Conservation (phyloP, 257 asterid species). For the Plectranthus barbatus region DNA sequence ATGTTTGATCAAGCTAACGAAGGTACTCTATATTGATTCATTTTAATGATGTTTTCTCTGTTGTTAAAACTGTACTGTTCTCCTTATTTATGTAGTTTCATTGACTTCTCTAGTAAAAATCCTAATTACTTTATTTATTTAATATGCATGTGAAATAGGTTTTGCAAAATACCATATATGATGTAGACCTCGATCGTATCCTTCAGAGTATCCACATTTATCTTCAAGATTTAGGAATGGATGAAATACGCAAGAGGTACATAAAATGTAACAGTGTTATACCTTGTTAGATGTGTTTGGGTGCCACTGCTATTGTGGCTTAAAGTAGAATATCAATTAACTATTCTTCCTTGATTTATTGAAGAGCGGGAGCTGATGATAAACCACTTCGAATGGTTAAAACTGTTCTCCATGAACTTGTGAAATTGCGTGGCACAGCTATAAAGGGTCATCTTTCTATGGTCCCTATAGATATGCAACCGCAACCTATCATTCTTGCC, state of each 20-base stretch:
- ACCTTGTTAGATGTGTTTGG: neutral
- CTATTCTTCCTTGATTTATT: slow-evolving; percentile 11
- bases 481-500: slow-evolving; percentile 96
- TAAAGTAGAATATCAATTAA: neutral
- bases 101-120: neutral
- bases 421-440: slow-evolving; percentile 97
- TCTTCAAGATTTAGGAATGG: slow-evolving; percentile 96
- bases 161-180: slow-evolving; percentile 86
- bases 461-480: slow-evolving; percentile 98
- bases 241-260: slow-evolving; percentile 92
- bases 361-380: slow-evolving; percentile 99
- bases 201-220: slow-evolving; percentile 95
- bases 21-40: slow-evolving; percentile 39
- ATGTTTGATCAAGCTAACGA: slow-evolving; percentile 95
- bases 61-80: neutral
- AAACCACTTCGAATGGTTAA: slow-evolving; percentile 99
- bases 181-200: slow-evolving; percentile 89
- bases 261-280: neutral
- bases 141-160: slow-evolving; percentile 45
- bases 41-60: neutral
- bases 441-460: slow-evolving; percentile 95
- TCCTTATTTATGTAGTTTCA: neutral
- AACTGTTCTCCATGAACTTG: slow-evolving; percentile 97
- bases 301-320: neutral
- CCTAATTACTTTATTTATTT: neutral